Evolutionary conservation across 169 alveolate species (phyloP).

Genomic region (Eimeria praecox): DNA sequence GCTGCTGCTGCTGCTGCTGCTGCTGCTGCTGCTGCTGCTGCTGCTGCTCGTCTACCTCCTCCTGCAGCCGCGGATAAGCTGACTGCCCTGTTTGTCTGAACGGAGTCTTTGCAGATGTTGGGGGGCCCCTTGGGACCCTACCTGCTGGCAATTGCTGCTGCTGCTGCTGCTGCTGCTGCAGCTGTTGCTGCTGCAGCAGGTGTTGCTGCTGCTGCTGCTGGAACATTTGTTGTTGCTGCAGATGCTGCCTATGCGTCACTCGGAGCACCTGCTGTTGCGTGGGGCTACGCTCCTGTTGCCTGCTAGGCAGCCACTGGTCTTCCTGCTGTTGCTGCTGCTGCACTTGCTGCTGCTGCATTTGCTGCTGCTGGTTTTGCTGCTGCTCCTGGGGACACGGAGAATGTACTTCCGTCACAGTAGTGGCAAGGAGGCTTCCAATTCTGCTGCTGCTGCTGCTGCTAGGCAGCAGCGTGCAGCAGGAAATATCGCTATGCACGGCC

Average conservation of each 20-base stretch:
- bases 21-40: not conserved
- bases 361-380: conserved; percentile 50
- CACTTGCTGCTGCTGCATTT: not conserved
- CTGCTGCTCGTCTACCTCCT: not conserved
- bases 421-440: conserved; percentile 64
- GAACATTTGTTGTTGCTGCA: not conserved
- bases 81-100: not conserved
- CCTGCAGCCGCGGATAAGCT: not conserved
- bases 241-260: not conserved
- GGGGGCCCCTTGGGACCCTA: not conserved
- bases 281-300: not conserved
- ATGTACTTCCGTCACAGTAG: conserved; percentile 45
- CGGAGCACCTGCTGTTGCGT: not conserved
- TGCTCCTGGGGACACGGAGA: conserved; percentile 22
- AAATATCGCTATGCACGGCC: conserved; percentile 18
- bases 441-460: conserved; percentile 73
- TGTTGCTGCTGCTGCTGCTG: conserved; percentile 56
- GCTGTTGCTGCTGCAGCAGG: conserved; percentile 19
- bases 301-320: not conserved
- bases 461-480: conserved; percentile 63
- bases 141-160: not conserved
- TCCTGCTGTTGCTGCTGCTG: not conserved
- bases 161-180: conserved; percentile 16
- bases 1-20: conserved; percentile 55
- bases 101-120: not conserved